Percentiles rank a stretch among this genome's conserved stretches.
Evolutionary conservation across 2,329 filamentous ascomycete genomes (phyloP).

Genomic region (Fusarium buharicum): DNA sequence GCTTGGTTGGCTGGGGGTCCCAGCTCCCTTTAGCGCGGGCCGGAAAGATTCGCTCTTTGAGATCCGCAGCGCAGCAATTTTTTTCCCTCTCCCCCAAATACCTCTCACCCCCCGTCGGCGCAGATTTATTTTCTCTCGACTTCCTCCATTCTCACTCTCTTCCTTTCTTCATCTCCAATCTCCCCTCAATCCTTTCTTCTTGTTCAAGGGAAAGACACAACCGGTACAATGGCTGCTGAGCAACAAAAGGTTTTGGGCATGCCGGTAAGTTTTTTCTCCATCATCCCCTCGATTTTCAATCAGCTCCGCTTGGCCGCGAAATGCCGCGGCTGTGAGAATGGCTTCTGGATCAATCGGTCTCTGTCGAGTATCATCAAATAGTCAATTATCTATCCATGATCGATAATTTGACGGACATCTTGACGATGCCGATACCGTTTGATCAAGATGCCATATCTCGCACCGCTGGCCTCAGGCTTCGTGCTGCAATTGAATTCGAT

Average conservation of each 20-base stretch:
- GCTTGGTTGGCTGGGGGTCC: constrained; percentile 43
- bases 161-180: constrained; percentile 62
- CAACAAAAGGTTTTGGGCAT: constrained; percentile 72
- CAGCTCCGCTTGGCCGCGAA: constrained; percentile 35
- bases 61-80: constrained; percentile 58
- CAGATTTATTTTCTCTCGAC: constrained; percentile 58
- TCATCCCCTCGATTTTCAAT: constrained; percentile 9
- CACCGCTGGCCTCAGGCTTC: constrained; percentile 10
- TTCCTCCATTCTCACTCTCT: constrained; percentile 56
- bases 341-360: constrained; percentile 12
- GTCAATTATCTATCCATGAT: constrained; percentile 34
- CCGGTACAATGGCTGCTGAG: constrained; percentile 65
- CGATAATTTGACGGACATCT: background rate
- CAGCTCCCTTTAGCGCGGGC: constrained; percentile 51
- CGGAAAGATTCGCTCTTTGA: constrained; percentile 64
- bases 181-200: constrained; percentile 70
- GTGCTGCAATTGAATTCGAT: background rate
- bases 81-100: constrained; percentile 59
- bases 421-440: background rate
- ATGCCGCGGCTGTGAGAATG: constrained; percentile 46
- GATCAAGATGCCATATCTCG: constrained; percentile 2
- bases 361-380: constrained; percentile 7
- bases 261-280: constrained; percentile 64
- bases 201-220: constrained; percentile 55
- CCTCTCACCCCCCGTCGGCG: constrained; percentile 56